Evolutionary conservation across 306 rosid genomes (phyloP).

Genomic region (Acacia confusa): DNA sequence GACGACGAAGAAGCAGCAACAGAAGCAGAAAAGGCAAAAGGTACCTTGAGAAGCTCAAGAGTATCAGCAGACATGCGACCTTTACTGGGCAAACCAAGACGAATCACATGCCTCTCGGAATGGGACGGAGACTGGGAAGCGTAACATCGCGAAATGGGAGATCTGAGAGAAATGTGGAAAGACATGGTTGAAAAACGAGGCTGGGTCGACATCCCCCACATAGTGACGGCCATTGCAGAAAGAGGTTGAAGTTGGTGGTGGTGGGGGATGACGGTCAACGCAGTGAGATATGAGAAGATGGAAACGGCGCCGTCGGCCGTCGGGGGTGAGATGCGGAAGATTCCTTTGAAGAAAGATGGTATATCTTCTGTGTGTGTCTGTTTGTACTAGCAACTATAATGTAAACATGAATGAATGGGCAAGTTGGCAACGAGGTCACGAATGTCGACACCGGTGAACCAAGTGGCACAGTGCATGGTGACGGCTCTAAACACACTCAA

Average conservation of each 20-base stretch:
- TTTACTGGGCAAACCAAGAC: conserved; percentile 86
- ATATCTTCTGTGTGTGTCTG: background rate
- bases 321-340: background rate
- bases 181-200: conserved; percentile 17
- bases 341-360: background rate
- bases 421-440: too few relatives aligned
- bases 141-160: conserved; percentile 31
- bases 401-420: too few relatives aligned
- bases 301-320: background rate
- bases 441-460: too few relatives aligned
- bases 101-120: conserved; percentile 55
- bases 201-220: conserved; percentile 29
- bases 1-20: background rate
- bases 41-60: conserved; percentile 80
- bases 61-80: conserved; percentile 90
- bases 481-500: too few relatives aligned
- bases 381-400: too few relatives aligned
- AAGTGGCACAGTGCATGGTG: too few relatives aligned
- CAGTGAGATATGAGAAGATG: background rate
- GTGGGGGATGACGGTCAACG: background rate
- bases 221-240: conserved; percentile 7
- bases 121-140: conserved; percentile 48
- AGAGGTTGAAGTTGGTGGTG: background rate
- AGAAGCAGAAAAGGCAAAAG: background rate
- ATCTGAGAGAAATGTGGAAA: conserved; percentile 18